Evolutionary conservation across 768 basidiomycete genomes (phyloP).

Genomic region (Trametes villosa): DNA sequence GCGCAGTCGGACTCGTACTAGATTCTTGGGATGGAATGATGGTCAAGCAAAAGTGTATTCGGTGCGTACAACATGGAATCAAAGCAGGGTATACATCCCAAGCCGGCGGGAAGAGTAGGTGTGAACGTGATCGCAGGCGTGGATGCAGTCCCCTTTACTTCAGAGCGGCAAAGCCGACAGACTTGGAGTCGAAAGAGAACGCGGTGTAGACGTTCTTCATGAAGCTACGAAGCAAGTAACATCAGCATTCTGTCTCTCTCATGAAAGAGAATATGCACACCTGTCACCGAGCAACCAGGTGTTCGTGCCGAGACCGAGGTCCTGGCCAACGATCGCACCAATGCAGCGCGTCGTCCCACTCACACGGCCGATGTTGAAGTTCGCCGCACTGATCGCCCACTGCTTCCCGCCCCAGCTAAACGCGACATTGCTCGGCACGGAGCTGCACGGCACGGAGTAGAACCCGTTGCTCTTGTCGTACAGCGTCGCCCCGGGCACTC

Average conservation of each 20-base stretch:
- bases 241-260: not conserved
- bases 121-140: not conserved
- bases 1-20: too few species aligned
- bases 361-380: slow-evolving; percentile 31
- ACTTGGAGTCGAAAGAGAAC: too few species aligned
- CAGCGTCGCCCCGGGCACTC: slow-evolving; percentile 29
- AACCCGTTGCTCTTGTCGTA: slow-evolving; percentile 25
- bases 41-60: too few species aligned
- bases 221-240: too few species aligned
- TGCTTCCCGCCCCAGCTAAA: slow-evolving; percentile 29
- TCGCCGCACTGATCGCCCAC: slow-evolving; percentile 19
- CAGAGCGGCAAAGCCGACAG: too few species aligned
- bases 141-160: too few species aligned
- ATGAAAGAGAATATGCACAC: not conserved
- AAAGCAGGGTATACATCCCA: not conserved
- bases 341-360: slow-evolving; percentile 25
- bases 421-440: slow-evolving; percentile 16
- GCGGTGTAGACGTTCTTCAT: too few species aligned
- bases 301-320: slow-evolving; percentile 24
- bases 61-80: too few species aligned
- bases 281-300: slow-evolving; percentile 29
- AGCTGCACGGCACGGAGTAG: slow-evolving; percentile 32
- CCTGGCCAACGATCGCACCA: slow-evolving; percentile 27
- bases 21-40: too few species aligned
- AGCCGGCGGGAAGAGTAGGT: not conserved